Conservation (phyloP, 2,329 filamentous ascomycete species). For the Macrophomina phaseolina region DNA sequence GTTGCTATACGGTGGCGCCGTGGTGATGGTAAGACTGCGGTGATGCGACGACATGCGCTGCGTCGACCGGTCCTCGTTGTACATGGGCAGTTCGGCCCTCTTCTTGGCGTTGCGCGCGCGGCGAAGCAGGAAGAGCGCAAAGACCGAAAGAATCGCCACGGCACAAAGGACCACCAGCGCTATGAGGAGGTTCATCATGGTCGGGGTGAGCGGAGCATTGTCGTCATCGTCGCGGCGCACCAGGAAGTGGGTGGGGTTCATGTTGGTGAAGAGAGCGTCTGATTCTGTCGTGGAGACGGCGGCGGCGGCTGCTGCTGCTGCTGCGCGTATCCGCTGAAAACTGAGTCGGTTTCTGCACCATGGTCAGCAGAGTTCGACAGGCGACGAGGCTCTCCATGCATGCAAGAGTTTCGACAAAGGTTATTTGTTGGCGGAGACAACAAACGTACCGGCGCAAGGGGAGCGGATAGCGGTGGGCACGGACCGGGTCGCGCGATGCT, state of each 20-base stretch:
- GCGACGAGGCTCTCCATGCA: not conserved
- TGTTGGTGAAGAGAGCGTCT: conserved; percentile 35
- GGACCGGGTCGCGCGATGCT: conserved; percentile 1
- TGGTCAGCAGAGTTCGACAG: not conserved
- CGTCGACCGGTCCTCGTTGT: conserved; percentile 60
- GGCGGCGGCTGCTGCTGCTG: not conserved
- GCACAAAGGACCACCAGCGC: conserved; percentile 79
- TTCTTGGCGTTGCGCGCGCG: conserved; percentile 61
- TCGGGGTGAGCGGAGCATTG: conserved; percentile 58
- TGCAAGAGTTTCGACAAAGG: conserved; percentile 2
- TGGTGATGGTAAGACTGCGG: conserved; percentile 63
- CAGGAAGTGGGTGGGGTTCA: conserved; percentile 53
- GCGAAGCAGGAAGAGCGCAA: conserved; percentile 74
- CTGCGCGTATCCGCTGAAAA: conserved; percentile 13
- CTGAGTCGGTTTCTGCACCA: conserved; percentile 11
- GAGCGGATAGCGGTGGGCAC: conserved; percentile 11
- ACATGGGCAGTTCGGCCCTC: conserved; percentile 67
- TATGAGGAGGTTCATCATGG: conserved; percentile 78
- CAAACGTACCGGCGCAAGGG: conserved; percentile 26
- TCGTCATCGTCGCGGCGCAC: conserved; percentile 54
- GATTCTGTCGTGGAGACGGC: not conserved
- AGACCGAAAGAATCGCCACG: conserved; percentile 70
- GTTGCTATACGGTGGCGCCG: conserved; percentile 33
- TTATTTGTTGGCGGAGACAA: conserved; percentile 1
- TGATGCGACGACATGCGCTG: conserved; percentile 56